Evolutionary conservation across 2,329 filamentous ascomycete genomes (phyloP), one percentile per base, ranked within the genome.

Genomic region (Alternaria gansuensis): DNA sequence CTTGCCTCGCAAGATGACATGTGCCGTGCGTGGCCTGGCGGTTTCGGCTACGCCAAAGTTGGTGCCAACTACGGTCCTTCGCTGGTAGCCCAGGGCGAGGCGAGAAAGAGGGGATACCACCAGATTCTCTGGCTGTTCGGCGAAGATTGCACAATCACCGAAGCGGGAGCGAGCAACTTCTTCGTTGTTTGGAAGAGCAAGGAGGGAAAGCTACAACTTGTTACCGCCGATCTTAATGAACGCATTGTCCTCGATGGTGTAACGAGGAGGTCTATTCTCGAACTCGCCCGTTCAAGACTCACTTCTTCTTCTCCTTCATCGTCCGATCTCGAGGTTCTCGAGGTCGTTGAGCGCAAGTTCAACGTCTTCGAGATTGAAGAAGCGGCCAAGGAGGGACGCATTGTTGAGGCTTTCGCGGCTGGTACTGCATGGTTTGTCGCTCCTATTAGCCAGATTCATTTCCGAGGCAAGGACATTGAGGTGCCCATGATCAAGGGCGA

Each of bases 61-160:
- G 93, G 93, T 54, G 93, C 93, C 61, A 97, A 97, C 82, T 97
- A 97, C 77, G 93, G 93, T 0, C 93, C 93, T 17, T 89, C 87
- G 21, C 83, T 97, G 53, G 83, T 92, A 53, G 91, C 92, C 3
- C 93, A 93, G 48, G 84, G 84, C 17, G 90, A 93, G 77, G 93
- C 93, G 3, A 82, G 88, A 55, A 81, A 81, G 10, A 80, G 85
- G 39, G 93, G 94, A 0, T 97, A 88, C 79, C 87, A 94, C 73
- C 94, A 97, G 83, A 90, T 97, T 55, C 85, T 97, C n/a, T 97
- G 93, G 93, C 84, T 97, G 50, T 95, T 96, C 72, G 92, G 92
- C 1, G 78, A 86, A 39, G 84, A 94, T 67, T 86, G 86, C 51
- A 86, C 87, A 74, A 93, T 96, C 64, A 97, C 93, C 2, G 93